A percentile compares a stretch with the other conserved stretches of the same genome.
Evolutionary conservation across 2,329 filamentous ascomycete species (phyloP).

Genomic region (Fusarium goolgardi): DNA sequence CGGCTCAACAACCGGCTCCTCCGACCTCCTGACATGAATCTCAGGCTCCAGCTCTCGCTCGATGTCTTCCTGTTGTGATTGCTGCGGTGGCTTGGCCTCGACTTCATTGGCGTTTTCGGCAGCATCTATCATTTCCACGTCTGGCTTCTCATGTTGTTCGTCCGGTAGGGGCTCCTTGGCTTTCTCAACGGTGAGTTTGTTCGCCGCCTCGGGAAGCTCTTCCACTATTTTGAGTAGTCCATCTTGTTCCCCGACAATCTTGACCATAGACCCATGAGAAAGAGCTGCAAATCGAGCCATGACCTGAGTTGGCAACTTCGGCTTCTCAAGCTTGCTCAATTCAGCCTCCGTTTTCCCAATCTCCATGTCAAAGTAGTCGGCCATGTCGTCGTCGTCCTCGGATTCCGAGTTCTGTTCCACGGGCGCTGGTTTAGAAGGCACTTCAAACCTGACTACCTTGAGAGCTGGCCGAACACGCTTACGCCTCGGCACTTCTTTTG

Average conservation of each 20-base stretch:
- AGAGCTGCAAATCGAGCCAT: slow-evolving; percentile 61
- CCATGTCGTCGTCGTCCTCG: slow-evolving; percentile 70
- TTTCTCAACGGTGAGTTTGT: slow-evolving; percentile 15
- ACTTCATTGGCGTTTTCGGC: slow-evolving; percentile 6
- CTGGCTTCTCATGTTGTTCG: slow-evolving; percentile 16
- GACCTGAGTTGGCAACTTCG: slow-evolving; percentile 54
- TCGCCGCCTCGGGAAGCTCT: slow-evolving; percentile 51
- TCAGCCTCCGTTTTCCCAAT: slow-evolving; percentile 64
- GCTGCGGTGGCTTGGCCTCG: neutral
- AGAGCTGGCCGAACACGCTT: slow-evolving; percentile 49
- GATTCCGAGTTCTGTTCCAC: slow-evolving; percentile 57
- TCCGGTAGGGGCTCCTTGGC: slow-evolving; percentile 1
- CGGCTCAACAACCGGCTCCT: slow-evolving; percentile 13
- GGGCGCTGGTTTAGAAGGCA: slow-evolving; percentile 54
- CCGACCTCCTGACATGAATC: slow-evolving; percentile 8
- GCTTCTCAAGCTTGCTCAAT: slow-evolving; percentile 60
- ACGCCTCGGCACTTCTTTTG: slow-evolving; percentile 34
- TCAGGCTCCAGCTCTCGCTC: slow-evolving; percentile 4
- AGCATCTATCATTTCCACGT: slow-evolving; percentile 43
- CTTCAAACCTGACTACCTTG: slow-evolving; percentile 53
- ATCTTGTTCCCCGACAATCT: slow-evolving; percentile 60
- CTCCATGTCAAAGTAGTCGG: slow-evolving; percentile 65
- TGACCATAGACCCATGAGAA: slow-evolving; percentile 62
- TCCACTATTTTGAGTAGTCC: slow-evolving; percentile 59
- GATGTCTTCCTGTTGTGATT: slow-evolving; percentile 1